These are phyloP conservation scores for Phlegmacium glaucopus DNA, from an alignment of 768 basidiomycete species.

Conservation along the genomic window DNA sequence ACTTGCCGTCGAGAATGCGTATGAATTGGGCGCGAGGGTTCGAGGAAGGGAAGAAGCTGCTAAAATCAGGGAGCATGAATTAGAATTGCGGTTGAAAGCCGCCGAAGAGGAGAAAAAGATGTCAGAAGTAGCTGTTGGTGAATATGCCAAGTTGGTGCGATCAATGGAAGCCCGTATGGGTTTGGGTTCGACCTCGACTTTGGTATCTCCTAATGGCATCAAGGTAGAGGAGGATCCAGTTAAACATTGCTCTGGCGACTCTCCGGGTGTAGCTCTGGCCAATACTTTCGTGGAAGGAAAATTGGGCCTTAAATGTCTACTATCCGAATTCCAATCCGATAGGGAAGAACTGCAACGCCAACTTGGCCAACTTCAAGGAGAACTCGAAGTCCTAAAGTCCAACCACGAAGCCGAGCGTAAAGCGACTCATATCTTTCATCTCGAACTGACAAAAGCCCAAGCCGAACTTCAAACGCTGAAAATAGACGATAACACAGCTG, in stretches of 20 bases:
- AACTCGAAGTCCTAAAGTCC: conserved; percentile 40
- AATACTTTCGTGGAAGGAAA: conserved; percentile 44
- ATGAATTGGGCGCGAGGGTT: conserved; percentile 50
- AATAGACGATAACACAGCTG: conserved; percentile 70
- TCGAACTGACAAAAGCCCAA: conserved; percentile 41
- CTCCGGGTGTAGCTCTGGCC: not conserved
- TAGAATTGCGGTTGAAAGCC: conserved; percentile 41
- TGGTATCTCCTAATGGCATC: no score
- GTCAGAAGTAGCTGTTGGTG: conserved; percentile 61
- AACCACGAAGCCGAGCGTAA: conserved; percentile 45
- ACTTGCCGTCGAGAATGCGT: conserved; percentile 46
- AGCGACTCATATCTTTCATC: conserved; percentile 37
- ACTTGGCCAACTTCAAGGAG: conserved; percentile 36
- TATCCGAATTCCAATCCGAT: conserved; percentile 47
- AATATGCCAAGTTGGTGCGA: conserved; percentile 82
- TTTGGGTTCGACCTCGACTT: no score
- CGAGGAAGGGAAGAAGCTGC: conserved; percentile 54
- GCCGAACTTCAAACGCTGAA: conserved; percentile 52
- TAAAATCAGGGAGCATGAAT: conserved; percentile 41
- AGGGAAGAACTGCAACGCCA: conserved; percentile 43
- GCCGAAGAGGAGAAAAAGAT: conserved; percentile 62
- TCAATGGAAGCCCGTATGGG: no score
- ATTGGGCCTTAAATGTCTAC: conserved; percentile 42
- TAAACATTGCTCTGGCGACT: no score
- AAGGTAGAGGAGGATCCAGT: no score